phyloP scores from a whole-genome alignment of 495 filamentous ascomycete genomes.

The Trichoderma asperelloides region DNA sequence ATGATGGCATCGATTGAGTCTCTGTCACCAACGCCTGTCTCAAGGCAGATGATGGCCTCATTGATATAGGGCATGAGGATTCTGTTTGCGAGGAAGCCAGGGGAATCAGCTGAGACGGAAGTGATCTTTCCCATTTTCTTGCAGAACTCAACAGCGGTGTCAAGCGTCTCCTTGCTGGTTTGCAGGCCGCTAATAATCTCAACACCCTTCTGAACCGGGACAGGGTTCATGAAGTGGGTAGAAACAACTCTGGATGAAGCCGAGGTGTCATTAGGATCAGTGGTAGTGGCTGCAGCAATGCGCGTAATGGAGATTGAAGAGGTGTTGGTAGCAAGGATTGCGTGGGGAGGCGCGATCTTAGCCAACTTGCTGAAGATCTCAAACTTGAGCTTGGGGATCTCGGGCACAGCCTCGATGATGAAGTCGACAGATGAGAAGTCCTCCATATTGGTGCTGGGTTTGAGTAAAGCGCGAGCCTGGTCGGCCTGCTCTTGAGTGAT shows the following conservation, averaged over 20 bases:
- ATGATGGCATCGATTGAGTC: constrained; percentile 96
- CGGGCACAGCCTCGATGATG: constrained; percentile 94
- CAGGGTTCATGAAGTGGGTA: constrained; percentile 99
- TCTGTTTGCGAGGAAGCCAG: constrained; percentile 91
- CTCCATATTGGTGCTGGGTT: constrained; percentile 63
- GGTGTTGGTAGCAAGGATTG: constrained; percentile 94
- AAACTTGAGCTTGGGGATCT: constrained; percentile 80
- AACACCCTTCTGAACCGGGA: constrained; percentile 93
- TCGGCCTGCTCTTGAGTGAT: constrained; percentile 73
- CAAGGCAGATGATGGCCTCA: constrained; percentile 92
- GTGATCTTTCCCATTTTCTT: constrained; percentile 88
- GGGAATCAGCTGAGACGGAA: constrained; percentile 76
- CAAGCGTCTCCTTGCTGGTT: constrained; percentile 72
- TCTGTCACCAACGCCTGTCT: constrained; percentile 78
- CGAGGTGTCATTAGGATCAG: constrained; percentile 66
- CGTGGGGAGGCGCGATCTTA: constrained; percentile 71
- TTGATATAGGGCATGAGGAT: constrained; percentile 99
- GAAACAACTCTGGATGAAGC: constrained; percentile 82
- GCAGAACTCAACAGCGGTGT: constrained; percentile 79
- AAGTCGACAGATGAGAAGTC: constrained; percentile 84
- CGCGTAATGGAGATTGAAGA: constrained; percentile 95
- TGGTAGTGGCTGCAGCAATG: constrained; percentile 77
- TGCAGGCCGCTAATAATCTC: constrained; percentile 94
- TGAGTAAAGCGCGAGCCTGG: constrained; percentile 56
- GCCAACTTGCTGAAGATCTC: constrained; percentile 82